Evolutionary conservation across 495 filamentous ascomycete species (phyloP).

Genomic region (Sporormia fimetaria): DNA sequence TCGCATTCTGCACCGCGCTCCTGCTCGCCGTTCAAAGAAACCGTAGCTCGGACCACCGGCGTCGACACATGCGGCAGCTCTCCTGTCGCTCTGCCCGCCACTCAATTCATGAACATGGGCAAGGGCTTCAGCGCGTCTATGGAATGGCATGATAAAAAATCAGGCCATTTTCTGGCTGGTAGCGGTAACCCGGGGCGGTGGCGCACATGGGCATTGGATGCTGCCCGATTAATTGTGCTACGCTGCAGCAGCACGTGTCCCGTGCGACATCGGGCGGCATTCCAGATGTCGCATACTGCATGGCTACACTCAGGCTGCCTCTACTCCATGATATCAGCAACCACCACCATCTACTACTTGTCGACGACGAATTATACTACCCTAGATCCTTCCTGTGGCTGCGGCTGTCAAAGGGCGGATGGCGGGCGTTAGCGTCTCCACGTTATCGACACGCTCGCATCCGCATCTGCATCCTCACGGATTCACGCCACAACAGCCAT

Average conservation of each 20-base stretch:
- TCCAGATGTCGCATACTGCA: too few relatives aligned
- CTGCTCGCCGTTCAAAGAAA: background rate
- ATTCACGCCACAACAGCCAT: too few relatives aligned
- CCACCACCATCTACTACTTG: too few relatives aligned
- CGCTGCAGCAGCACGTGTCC: constrained; percentile 10
- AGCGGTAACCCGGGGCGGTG: background rate
- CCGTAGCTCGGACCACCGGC: constrained; percentile 2
- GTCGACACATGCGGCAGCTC: constrained; percentile 1
- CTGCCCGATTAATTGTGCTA: too few relatives aligned
- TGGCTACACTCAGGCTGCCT: too few relatives aligned
- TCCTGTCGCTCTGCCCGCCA: background rate
- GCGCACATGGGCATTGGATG: too few relatives aligned
- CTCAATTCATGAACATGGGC: background rate
- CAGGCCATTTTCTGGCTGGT: background rate
- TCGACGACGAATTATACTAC: too few relatives aligned
- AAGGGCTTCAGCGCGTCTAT: too few relatives aligned
- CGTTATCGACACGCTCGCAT: constrained; percentile 17
- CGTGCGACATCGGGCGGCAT: constrained; percentile 1
- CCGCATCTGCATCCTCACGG: too few relatives aligned
- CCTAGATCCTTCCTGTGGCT: too few relatives aligned
- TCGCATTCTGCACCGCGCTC: background rate
- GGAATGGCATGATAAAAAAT: too few relatives aligned
- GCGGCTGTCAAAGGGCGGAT: constrained; percentile 15
- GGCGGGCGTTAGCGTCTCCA: constrained; percentile 5
- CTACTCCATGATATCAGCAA: too few relatives aligned